phyloP scores from a whole-genome alignment of 2,329 filamentous ascomycete species.

The Pleomassaria siparia region DNA sequence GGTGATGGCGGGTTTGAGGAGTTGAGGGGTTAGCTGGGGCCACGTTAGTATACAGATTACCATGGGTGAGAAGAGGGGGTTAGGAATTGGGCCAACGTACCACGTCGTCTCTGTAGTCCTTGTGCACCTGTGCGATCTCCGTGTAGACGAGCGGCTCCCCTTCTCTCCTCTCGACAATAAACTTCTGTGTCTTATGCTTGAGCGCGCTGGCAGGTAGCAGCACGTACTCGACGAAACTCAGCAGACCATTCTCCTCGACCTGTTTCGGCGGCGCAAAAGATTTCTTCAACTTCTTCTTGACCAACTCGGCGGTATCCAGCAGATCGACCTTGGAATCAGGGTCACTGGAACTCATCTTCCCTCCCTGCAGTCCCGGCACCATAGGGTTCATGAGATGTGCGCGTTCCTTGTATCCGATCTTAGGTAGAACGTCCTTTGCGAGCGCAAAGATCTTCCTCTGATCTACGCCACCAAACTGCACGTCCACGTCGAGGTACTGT shows the following conservation, averaged over 20 bases:
- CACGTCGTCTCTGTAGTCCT: slow-evolving; percentile 78
- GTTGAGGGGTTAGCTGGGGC: slow-evolving; percentile 75
- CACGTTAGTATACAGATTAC: neutral
- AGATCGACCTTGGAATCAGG: slow-evolving; percentile 87
- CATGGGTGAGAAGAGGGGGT: neutral
- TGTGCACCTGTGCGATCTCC: slow-evolving; percentile 71
- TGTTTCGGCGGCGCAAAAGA: slow-evolving; percentile 75
- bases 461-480: slow-evolving; percentile 76
- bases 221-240: slow-evolving; percentile 85
- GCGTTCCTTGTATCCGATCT: slow-evolving; percentile 76
- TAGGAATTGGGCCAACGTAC: slow-evolving; percentile 51
- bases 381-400: slow-evolving; percentile 82
- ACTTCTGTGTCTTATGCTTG: slow-evolving; percentile 56
- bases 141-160: slow-evolving; percentile 81
- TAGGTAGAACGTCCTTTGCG: slow-evolving; percentile 81
- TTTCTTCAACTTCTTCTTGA: slow-evolving; percentile 71
- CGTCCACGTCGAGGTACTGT: slow-evolving; percentile 77
- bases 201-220: slow-evolving; percentile 76
- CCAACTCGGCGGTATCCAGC: slow-evolving; percentile 73
- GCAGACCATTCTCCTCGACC: slow-evolving; percentile 81
- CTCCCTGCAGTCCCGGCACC: slow-evolving; percentile 79
- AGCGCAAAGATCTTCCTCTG: slow-evolving; percentile 88
- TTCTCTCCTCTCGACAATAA: slow-evolving; percentile 66
- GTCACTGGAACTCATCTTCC: slow-evolving; percentile 76
- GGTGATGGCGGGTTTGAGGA: slow-evolving; percentile 81